A percentile compares a stretch with the other conserved stretches of the same genome.
Evolutionary conservation across 2,329 filamentous ascomycete genomes (phyloP).

Genomic region (Alternaria alternata): DNA sequence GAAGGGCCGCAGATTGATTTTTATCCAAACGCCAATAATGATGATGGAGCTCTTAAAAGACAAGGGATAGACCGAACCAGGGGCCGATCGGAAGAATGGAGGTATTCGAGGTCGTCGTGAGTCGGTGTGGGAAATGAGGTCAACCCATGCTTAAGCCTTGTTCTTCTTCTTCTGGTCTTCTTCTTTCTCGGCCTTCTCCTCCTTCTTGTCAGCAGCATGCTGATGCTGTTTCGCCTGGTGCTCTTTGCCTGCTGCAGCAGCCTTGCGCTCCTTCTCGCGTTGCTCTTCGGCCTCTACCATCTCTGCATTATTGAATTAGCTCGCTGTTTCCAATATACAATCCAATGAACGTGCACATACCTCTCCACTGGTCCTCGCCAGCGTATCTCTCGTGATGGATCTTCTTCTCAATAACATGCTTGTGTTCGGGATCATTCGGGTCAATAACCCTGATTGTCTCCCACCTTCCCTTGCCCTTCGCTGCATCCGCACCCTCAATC

Average conservation of each 20-base stretch:
- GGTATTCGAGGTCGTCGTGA: neutral
- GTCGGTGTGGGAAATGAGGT: no score
- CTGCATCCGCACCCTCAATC: constrained; percentile 82
- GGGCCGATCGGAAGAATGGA: neutral
- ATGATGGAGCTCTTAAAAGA: constrained; percentile 2
- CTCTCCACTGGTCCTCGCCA: constrained; percentile 93
- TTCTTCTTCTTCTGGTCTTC: constrained; percentile 35
- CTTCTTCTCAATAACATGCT: constrained; percentile 84
- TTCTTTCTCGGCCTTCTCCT: constrained; percentile 27
- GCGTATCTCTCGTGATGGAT: constrained; percentile 87
- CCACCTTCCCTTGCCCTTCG: constrained; percentile 78
- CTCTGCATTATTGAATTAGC: constrained; percentile 59
- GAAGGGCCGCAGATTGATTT: neutral
- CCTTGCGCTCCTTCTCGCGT: constrained; percentile 61
- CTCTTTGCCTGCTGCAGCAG: constrained; percentile 24
- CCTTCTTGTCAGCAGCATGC: constrained; percentile 34
- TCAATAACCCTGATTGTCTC: constrained; percentile 84
- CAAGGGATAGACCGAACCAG: neutral
- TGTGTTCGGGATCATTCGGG: constrained; percentile 82
- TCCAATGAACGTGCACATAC: constrained; percentile 57
- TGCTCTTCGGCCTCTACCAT: constrained; percentile 85
- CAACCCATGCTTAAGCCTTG: constrained; percentile 10
- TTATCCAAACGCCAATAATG: constrained; percentile 30
- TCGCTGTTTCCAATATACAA: neutral
- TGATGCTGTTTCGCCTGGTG: constrained; percentile 27